Percentiles rank a stretch among this genome's conserved stretches.
Conservation (phyloP, 768 basidiomycete species). For the Terana coerulea region DNA sequence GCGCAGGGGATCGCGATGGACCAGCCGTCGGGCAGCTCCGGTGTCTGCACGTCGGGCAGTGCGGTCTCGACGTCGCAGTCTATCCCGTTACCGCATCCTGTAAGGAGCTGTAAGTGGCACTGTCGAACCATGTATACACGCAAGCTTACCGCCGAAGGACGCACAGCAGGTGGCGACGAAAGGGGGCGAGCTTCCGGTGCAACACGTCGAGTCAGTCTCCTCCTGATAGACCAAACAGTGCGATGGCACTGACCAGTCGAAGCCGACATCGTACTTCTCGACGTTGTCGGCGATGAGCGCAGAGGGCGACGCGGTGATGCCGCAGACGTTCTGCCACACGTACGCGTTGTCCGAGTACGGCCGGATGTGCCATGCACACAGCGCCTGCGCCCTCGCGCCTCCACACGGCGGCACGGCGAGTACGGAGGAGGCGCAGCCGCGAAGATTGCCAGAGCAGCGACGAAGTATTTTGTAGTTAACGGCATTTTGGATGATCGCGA, state of each 20-base stretch:
- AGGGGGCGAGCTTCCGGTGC: background rate
- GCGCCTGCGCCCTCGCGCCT: background rate
- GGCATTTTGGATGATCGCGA: too few species aligned
- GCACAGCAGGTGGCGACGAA: constrained; percentile 7
- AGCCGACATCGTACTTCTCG: constrained; percentile 4
- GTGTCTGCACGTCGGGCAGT: background rate
- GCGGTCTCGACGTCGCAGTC: constrained; percentile 7
- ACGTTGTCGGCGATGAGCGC: constrained; percentile 8
- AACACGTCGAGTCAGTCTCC: background rate
- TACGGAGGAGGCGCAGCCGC: too few species aligned
- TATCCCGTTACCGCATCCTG: background rate
- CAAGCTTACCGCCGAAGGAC: background rate
- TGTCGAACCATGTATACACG: too few species aligned
- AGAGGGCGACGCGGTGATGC: background rate
- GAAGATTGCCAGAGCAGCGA: too few species aligned
- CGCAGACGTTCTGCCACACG: constrained; percentile 3
- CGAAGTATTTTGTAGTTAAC: too few species aligned
- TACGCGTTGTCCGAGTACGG: constrained; percentile 10
- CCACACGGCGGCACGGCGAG: too few species aligned
- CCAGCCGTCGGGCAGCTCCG: constrained; percentile 15
- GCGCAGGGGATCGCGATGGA: constrained; percentile 15
- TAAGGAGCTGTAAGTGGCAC: background rate
- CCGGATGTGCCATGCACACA: background rate
- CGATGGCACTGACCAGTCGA: constrained; percentile 3
- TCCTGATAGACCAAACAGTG: background rate